Conservation (phyloP, 176 grass and related monocot genomes). For the Zea luxurians region DNA sequence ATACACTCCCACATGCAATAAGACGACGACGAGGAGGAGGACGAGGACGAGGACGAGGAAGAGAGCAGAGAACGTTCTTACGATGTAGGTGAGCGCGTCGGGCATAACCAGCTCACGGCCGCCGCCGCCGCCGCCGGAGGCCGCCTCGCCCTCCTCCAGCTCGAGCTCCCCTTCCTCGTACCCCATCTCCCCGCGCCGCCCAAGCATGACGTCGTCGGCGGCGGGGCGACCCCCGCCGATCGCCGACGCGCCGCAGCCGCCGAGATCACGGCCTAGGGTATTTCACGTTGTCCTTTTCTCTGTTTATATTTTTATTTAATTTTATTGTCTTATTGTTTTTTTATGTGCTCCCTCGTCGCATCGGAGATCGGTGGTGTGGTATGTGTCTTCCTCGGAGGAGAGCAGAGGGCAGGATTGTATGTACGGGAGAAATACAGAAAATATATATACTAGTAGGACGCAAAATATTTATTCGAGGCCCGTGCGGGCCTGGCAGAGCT, state of each 20-base stretch:
- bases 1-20: not conserved
- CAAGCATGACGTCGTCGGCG: not conserved
- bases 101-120: slow-evolving; percentile 33
- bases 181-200: slow-evolving; percentile 3
- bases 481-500: no score
- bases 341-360: not conserved
- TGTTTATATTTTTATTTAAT: slow-evolving; percentile 22
- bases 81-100: slow-evolving; percentile 54
- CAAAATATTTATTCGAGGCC: no score
- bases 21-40: not conserved
- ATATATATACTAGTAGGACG: no score
- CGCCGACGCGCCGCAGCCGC: slow-evolving; percentile 22
- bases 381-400: slow-evolving; percentile 7
- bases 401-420: not conserved
- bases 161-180: slow-evolving; percentile 55
- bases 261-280: slow-evolving; percentile 43
- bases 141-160: slow-evolving; percentile 51
- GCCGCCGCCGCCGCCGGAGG: not conserved
- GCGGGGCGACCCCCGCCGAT: slow-evolving; percentile 14
- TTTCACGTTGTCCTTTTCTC: slow-evolving; percentile 6
- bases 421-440: no score
- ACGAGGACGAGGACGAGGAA: not conserved
- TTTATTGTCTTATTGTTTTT: not conserved
- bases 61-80: slow-evolving; percentile 39
- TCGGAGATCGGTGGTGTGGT: not conserved